Evolutionary conservation across 345 rosid species (phyloP).

Genomic region (Pistacia vera): DNA sequence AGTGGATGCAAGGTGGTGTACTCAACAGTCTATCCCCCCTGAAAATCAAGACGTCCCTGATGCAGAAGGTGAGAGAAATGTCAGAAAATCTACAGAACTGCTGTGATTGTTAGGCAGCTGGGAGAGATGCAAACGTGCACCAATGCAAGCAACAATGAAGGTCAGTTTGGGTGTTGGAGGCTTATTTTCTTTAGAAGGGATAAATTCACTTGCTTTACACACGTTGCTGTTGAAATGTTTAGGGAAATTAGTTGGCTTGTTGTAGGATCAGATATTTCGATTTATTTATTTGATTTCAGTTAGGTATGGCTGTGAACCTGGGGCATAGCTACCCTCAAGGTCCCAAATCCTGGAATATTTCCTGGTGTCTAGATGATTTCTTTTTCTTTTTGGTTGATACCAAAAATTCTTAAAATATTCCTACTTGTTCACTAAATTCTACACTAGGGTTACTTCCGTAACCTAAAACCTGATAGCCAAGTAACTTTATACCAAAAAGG

Average conservation of each 20-base stretch:
- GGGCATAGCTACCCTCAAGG: no score
- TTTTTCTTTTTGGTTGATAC: no score
- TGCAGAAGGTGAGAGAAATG: not conserved
- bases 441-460: constrained; percentile 5
- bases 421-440: no score
- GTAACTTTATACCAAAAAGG: no score
- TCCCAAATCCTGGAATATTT: no score
- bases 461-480: no score
- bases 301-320: no score
- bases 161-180: constrained; percentile 31
- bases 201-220: not conserved
- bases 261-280: no score
- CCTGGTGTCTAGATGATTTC: no score
- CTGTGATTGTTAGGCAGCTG: constrained; percentile 92
- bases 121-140: constrained; percentile 95
- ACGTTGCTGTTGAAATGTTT: not conserved
- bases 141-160: constrained; percentile 92
- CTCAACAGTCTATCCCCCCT: no score
- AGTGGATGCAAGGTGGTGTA: constrained; percentile 71
- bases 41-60: not conserved
- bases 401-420: no score
- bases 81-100: constrained; percentile 54
- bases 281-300: no score
- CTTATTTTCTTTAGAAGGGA: not conserved
- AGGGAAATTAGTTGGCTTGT: not conserved